A percentile compares a stretch with the other conserved stretches of the same genome.
Evolutionary conservation across 2,329 filamentous ascomycete species (phyloP).

Genomic region (Volutella citrinella): DNA sequence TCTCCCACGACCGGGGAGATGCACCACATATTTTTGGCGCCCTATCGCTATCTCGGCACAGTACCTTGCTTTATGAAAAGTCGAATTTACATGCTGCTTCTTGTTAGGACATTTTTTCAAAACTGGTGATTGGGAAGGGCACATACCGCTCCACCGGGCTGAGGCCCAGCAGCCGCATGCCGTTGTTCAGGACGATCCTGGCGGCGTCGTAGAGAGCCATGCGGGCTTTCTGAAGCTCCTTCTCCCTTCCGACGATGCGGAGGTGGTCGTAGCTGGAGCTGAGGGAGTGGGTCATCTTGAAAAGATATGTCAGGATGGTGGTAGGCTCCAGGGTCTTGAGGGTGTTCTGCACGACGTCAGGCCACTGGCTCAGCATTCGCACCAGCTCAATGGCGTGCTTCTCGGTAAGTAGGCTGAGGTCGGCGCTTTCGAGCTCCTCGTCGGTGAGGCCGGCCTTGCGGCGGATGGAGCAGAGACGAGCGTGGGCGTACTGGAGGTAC

Average conservation of each 20-base stretch:
- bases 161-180: constrained; percentile 78
- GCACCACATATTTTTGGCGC: too few species aligned
- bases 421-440: constrained; percentile 59
- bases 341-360: constrained; percentile 80
- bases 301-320: constrained; percentile 58
- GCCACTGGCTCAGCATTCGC: constrained; percentile 77
- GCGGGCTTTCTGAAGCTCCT: constrained; percentile 61
- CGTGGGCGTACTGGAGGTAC: constrained; percentile 81
- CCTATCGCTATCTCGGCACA: too few species aligned
- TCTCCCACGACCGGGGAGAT: too few species aligned
- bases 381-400: constrained; percentile 70
- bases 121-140: too few species aligned
- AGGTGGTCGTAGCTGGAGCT: constrained; percentile 81
- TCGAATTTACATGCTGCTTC: constrained; percentile 24
- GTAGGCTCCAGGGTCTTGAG: constrained; percentile 79
- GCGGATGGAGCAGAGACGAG: constrained; percentile 65
- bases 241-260: constrained; percentile 76
- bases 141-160: constrained; percentile 63
- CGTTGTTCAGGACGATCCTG: constrained; percentile 73
- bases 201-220: constrained; percentile 77
- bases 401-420: constrained; percentile 68
- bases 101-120: too few species aligned
- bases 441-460: constrained; percentile 52
- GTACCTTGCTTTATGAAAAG: too few species aligned
- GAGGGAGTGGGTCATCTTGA: constrained; percentile 81